Conservation (phyloP, 495 filamentous ascomycete species). For the Hyaloscypha bicolor region DNA sequence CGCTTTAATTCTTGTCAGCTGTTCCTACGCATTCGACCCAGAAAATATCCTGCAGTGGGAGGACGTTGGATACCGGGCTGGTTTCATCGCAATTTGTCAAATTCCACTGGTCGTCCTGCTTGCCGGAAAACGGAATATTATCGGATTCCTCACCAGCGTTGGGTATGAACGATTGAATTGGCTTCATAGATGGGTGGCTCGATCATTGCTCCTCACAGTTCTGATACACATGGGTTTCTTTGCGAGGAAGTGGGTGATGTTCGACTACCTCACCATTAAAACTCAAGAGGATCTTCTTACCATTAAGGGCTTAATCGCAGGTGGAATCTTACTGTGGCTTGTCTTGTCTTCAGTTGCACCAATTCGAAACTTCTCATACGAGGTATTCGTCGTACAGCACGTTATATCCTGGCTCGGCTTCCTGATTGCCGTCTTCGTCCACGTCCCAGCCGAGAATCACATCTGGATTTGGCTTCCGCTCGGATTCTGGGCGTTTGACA, state of each 20-base stretch:
- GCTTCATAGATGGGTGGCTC: conserved; percentile 79
- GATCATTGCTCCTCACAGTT: conserved; percentile 71
- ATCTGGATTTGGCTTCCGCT: conserved; percentile 75
- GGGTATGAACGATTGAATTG: conserved; percentile 79
- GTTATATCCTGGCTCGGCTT: conserved; percentile 68
- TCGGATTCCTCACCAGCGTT: conserved; percentile 67
- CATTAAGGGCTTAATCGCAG: conserved; percentile 70
- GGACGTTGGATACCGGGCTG: conserved; percentile 73
- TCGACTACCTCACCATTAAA: conserved; percentile 63
- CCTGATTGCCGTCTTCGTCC: conserved; percentile 63
- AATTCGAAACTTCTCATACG: conserved; percentile 69
- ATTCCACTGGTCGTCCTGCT: conserved; percentile 77
- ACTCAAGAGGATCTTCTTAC: conserved; percentile 63
- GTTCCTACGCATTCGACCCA: conserved; percentile 43
- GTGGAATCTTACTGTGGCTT: conserved; percentile 74
- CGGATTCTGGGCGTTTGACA: conserved; percentile 71
- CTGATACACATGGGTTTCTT: conserved; percentile 78
- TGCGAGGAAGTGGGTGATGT: conserved; percentile 66
- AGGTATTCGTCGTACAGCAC: conserved; percentile 83
- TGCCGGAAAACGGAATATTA: conserved; percentile 75
- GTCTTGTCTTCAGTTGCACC: conserved; percentile 70
- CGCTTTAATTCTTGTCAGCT: conserved; percentile 59
- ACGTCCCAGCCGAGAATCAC: conserved; percentile 60
- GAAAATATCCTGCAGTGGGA: conserved; percentile 56
- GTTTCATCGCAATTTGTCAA: conserved; percentile 76